phyloP scores from a whole-genome alignment of 345 rosid genomes.

The Dipteronia sinensis region DNA sequence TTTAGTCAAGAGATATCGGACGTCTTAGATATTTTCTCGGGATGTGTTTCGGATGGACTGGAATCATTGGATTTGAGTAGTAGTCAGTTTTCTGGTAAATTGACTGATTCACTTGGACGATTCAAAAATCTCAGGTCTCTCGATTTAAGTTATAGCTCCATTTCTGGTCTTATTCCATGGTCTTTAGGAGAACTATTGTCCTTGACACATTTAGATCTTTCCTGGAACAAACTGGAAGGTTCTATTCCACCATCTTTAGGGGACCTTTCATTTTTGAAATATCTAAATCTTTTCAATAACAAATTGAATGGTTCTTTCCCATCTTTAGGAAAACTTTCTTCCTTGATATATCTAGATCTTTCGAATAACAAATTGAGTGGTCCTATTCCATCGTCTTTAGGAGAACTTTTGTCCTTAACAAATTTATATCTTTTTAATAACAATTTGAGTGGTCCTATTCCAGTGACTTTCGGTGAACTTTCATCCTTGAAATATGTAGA shows the following conservation, averaged over 20 bases:
- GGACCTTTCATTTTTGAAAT: not conserved
- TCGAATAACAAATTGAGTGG: too few species aligned
- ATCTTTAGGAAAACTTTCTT: not conserved
- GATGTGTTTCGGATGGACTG: too few species aligned
- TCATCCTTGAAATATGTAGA: too few species aligned
- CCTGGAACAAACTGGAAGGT: not conserved
- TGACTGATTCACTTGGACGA: too few species aligned
- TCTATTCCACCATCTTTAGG: not conserved
- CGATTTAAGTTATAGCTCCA: too few species aligned
- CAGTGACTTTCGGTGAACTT: too few species aligned
- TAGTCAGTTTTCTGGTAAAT: too few species aligned
- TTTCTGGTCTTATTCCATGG: not conserved
- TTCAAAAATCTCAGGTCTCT: too few species aligned
- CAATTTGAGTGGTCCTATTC: not conserved
- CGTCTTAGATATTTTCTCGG: too few species aligned
- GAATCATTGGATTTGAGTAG: too few species aligned
- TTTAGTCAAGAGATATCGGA: too few species aligned
- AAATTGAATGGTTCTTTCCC: not conserved
- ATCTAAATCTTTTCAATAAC: not conserved
- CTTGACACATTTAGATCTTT: not conserved
- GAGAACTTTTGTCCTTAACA: not conserved
- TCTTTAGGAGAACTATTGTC: not conserved
- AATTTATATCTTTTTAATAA: not conserved
- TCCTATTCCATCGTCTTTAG: not conserved
- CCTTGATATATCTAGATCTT: constrained; percentile 5